phyloP scores from a whole-genome alignment of 768 basidiomycete species.

The Leccinum uliginosum region DNA sequence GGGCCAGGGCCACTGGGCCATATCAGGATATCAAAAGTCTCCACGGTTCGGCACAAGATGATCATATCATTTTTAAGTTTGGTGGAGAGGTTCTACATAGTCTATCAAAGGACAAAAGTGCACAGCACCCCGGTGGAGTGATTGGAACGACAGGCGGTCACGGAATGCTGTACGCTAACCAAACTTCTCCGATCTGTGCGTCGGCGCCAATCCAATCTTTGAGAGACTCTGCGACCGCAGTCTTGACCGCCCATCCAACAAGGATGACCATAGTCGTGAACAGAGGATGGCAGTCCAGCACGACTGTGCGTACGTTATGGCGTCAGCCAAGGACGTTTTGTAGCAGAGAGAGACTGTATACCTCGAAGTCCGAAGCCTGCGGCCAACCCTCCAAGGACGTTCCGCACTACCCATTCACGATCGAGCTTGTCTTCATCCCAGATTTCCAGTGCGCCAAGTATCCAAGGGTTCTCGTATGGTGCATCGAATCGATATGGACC shows the following conservation, averaged over 20 bases:
- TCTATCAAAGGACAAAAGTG: neutral
- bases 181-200: constrained; percentile 55
- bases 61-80: neutral
- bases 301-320: constrained; percentile 43
- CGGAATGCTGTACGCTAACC: constrained; percentile 83
- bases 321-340: neutral
- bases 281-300: constrained; percentile 69
- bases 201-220: constrained; percentile 65
- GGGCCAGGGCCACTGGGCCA: neutral
- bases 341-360: constrained; percentile 27
- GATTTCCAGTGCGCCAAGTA: constrained; percentile 44
- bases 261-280: constrained; percentile 76
- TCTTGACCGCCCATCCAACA: constrained; percentile 70
- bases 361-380: constrained; percentile 83
- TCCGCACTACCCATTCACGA: constrained; percentile 80
- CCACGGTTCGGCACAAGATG: neutral
- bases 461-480: constrained; percentile 31
- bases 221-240: constrained; percentile 53
- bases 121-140: neutral
- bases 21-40: constrained; percentile 24
- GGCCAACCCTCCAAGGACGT: constrained; percentile 81
- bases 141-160: constrained; percentile 16
- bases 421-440: constrained; percentile 74
- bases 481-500: constrained; percentile 21
- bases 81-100: neutral